Evolutionary conservation across 768 basidiomycete species (phyloP).

Genomic region (Pleurotus salmoneostramineus): DNA sequence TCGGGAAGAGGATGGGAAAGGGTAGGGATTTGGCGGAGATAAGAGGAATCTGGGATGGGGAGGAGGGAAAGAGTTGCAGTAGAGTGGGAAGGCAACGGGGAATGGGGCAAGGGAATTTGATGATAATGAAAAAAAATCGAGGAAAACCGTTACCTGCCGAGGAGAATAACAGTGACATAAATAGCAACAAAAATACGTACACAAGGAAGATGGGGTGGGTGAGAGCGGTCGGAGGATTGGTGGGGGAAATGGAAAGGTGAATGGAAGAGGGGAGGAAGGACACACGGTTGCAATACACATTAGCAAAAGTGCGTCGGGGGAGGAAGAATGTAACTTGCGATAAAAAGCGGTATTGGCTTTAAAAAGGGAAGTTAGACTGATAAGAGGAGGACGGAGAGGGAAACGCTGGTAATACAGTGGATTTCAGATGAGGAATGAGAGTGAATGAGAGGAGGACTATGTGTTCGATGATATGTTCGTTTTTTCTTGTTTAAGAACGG

Average conservation of each 20-base stretch:
- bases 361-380: not conserved
- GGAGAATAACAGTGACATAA: not conserved
- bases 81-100: too few species aligned
- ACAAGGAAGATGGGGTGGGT: not conserved
- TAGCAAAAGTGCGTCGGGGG: not conserved
- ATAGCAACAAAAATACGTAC: not conserved
- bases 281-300: not conserved
- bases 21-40: not conserved
- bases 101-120: too few species aligned
- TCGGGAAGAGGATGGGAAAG: not conserved
- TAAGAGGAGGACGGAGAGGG: not conserved
- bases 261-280: not conserved
- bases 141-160: not conserved
- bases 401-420: slow-evolving; percentile 7
- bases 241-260: too few species aligned
- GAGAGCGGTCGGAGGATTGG: not conserved
- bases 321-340: not conserved
- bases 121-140: not conserved
- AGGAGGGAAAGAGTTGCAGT: too few species aligned
- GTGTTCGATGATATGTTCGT: not conserved
- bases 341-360: not conserved
- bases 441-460: not conserved
- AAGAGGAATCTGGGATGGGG: not conserved
- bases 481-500: too few species aligned
- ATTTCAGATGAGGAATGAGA: not conserved